These are phyloP conservation scores for Neofusicoccum sp. DNA, from an alignment of 2,329 filamentous ascomycete species.

Conservation along the genomic window DNA sequence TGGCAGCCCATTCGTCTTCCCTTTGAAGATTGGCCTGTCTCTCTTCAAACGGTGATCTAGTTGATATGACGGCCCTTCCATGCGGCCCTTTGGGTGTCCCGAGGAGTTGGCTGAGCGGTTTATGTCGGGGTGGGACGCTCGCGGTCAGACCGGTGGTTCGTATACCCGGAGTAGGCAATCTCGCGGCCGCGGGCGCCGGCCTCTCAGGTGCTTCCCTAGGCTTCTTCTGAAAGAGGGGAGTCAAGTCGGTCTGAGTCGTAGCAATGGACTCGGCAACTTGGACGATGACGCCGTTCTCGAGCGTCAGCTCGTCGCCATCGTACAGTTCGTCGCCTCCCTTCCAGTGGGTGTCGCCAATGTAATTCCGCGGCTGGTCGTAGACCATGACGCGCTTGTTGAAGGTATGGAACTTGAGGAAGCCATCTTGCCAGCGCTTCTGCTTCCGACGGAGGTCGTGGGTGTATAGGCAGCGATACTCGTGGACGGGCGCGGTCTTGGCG, in stretches of 20 bases:
- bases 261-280: constrained; percentile 79
- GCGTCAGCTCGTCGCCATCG: constrained; percentile 78
- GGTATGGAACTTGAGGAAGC: constrained; percentile 80
- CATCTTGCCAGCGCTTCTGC: constrained; percentile 93
- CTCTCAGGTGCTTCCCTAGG: constrained; percentile 43
- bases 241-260: constrained; percentile 74
- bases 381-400: constrained; percentile 94
- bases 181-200: constrained; percentile 28
- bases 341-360: constrained; percentile 85
- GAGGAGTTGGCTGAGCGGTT: constrained; percentile 65
- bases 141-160: constrained; percentile 21
- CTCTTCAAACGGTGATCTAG: constrained; percentile 68
- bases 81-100: constrained; percentile 66
- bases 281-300: constrained; percentile 78
- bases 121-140: constrained; percentile 48
- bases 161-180: constrained; percentile 42
- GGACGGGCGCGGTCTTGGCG: constrained; percentile 70
- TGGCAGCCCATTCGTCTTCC: constrained; percentile 32
- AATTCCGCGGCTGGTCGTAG: constrained; percentile 78
- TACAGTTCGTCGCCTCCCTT: constrained; percentile 67
- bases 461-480: constrained; percentile 84
- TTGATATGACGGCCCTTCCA: constrained; percentile 61
- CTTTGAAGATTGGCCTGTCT: constrained; percentile 30
- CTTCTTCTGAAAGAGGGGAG: constrained; percentile 72
- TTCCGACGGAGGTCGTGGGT: constrained; percentile 84